A percentile compares a stretch with the other conserved stretches of the same genome.
These are phyloP conservation scores for Diaporthe destruens DNA, from an alignment of 2,329 filamentous ascomycete species.

Conservation along the genomic window DNA sequence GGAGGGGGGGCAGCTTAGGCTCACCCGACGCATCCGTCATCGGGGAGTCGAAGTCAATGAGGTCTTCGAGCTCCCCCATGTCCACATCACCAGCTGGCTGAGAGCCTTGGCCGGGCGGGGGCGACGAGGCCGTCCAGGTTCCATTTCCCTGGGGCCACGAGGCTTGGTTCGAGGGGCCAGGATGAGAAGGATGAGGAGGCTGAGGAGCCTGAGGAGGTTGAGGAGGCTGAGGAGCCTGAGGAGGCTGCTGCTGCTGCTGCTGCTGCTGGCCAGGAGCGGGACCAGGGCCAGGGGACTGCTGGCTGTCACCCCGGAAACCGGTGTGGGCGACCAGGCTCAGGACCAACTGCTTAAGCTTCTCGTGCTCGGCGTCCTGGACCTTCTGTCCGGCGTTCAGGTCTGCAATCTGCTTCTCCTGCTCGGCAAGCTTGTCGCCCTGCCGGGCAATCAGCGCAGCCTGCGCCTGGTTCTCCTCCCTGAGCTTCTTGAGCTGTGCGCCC, in stretches of 20 bases:
- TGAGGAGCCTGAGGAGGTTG: background rate
- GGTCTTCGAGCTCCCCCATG: background rate
- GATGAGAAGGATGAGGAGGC: too few species aligned
- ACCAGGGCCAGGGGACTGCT: background rate
- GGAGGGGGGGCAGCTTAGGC: background rate
- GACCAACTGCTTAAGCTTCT: background rate
- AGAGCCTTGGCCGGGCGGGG: background rate
- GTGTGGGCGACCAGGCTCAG: background rate
- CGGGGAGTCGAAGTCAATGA: background rate
- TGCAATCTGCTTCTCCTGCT: background rate
- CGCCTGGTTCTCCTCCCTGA: too few species aligned
- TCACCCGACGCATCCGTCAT: background rate
- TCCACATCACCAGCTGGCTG: too few species aligned
- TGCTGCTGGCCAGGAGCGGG: background rate
- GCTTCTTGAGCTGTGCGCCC: too few species aligned
- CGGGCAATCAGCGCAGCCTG: background rate
- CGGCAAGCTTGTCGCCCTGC: too few species aligned
- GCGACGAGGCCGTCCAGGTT: background rate
- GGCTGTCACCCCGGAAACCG: too few species aligned
- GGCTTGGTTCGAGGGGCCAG: too few species aligned
- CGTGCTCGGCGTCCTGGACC: background rate
- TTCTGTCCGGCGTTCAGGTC: background rate
- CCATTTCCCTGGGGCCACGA: background rate
- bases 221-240: background rate
- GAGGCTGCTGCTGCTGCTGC: background rate